These are phyloP conservation scores for Hymenoscyphus linearis DNA, from an alignment of 2,329 filamentous ascomycete genomes.

Conservation along the genomic window DNA sequence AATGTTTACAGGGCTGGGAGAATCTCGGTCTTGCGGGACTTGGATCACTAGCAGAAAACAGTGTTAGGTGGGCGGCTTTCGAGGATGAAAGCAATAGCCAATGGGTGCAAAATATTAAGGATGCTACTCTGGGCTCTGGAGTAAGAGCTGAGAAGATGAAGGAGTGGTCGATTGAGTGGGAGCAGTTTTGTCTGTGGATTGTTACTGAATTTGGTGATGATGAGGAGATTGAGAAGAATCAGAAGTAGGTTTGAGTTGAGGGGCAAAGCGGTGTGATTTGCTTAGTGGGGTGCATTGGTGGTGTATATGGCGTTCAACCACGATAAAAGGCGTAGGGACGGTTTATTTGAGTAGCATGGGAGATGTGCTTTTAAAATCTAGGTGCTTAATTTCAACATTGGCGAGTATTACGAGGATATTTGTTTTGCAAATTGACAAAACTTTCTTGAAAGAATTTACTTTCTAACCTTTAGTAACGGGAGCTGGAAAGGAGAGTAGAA, in stretches of 20 bases:
- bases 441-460: neutral
- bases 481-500: too few relatives aligned
- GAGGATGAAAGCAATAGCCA: constrained; percentile 68
- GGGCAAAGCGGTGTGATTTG: neutral
- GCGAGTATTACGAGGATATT: neutral
- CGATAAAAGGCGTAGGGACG: neutral
- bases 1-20: constrained; percentile 84
- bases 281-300: neutral
- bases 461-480: too few relatives aligned
- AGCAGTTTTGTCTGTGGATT: constrained; percentile 87
- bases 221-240: constrained; percentile 5
- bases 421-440: neutral
- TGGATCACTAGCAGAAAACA: constrained; percentile 86
- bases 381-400: constrained; percentile 25
- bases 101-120: constrained; percentile 68
- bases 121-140: constrained; percentile 66
- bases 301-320: constrained; percentile 12
- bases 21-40: constrained; percentile 85
- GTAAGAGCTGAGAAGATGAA: constrained; percentile 67
- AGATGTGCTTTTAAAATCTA: constrained; percentile 1
- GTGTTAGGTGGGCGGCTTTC: constrained; percentile 82
- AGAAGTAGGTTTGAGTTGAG: neutral
- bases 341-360: constrained; percentile 1
- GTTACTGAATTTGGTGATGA: constrained; percentile 65
- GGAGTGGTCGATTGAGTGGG: constrained; percentile 78